A percentile compares a stretch with the other conserved stretches of the same genome.
These are phyloP conservation scores for Vitis rotundifolia DNA, from an alignment of 164 flowering plant species.

Conservation along the genomic window DNA sequence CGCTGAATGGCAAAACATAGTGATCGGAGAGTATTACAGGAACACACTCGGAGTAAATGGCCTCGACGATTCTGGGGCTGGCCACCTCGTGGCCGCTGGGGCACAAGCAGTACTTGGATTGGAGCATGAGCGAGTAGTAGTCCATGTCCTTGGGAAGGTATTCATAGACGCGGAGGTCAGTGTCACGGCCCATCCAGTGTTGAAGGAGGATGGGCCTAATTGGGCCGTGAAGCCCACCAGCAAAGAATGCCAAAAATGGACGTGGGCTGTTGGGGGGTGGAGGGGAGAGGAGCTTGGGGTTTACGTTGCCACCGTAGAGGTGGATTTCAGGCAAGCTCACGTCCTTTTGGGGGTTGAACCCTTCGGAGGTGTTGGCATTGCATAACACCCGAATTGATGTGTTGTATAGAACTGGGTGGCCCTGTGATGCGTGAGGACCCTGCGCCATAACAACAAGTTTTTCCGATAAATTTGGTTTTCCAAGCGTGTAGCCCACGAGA, in stretches of 20 bases:
- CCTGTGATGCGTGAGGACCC: constrained; percentile 61
- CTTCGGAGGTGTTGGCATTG: constrained; percentile 87
- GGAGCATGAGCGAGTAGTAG: constrained; percentile 54
- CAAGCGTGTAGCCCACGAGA: too few relatives aligned
- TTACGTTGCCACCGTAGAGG: constrained; percentile 37
- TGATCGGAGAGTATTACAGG: constrained; percentile 64
- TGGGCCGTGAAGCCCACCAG: constrained; percentile 77
- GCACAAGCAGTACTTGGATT: constrained; percentile 70
- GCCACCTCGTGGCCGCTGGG: constrained; percentile 91
- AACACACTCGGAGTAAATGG: constrained; percentile 71
- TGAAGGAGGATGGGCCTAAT: constrained; percentile 53
- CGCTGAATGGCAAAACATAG: constrained; percentile 73
- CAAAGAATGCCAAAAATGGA: constrained; percentile 67
- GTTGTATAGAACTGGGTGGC: constrained; percentile 51
- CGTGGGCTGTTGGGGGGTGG: constrained; percentile 33
- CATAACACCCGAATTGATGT: constrained; percentile 73
- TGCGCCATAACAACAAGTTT: constrained; percentile 19
- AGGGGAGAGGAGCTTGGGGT: constrained; percentile 36
- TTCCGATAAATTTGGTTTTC: too few relatives aligned
- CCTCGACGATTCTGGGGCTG: constrained; percentile 73
- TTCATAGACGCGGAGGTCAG: constrained; percentile 51
- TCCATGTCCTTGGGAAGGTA: constrained; percentile 53
- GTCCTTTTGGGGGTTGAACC: constrained; percentile 72
- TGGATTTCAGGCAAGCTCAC: constrained; percentile 69
- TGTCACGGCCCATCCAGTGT: constrained; percentile 62